Evolutionary conservation across 2,329 filamentous ascomycete genomes (phyloP), one percentile per base, ranked within the genome.

Genomic region (Botrytis byssoidea): DNA sequence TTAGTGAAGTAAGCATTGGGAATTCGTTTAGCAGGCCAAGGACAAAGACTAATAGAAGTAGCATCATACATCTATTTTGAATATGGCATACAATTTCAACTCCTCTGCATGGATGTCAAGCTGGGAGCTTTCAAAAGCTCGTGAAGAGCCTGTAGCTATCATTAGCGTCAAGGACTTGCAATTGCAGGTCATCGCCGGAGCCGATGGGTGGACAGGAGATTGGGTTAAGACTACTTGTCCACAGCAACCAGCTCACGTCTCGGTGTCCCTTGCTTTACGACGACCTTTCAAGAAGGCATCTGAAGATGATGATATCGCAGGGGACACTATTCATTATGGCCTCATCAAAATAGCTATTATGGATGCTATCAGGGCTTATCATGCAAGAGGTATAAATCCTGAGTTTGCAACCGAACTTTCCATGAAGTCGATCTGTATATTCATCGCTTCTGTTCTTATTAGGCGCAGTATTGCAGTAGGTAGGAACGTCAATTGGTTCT

Each of bases 321-420:
- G 82, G n/a, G 92, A 92, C 79, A 94, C 92, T 3, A 88, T 94
- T 37, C 91, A 95, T 83, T 95, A 95, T 79, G 92, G 92, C 2
- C 85, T 84, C 16, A 85, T 94, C 22, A 90, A 89, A 83, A 93
- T 94, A 82, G 85, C 85, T 0, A 85, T 94, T 22, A 83, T 91
- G 46, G 81, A 82, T 37, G 83, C 83, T 20, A 76, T 76, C 32
- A 37, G 48, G 18, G 67, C 61, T 7, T 79, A 61, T 48, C 20
- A 46, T 5, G 8, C 32, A 35, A 18, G 16, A n/a, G 0, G 20
- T 1, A 3, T 4, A 18, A 40, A 0, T 4, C 25, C 46, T 40
- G 22, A 4, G 16, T 14, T 7, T 29, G 25, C 35, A 29, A 6
- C 0, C 25, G 9, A 16, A 29, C 9, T 68, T 29, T 55, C 46